A percentile compares a stretch with the other conserved stretches of the same genome.
Evolutionary conservation across 2,329 filamentous ascomycete species (phyloP).

Genomic region (Ramularia endophylla): DNA sequence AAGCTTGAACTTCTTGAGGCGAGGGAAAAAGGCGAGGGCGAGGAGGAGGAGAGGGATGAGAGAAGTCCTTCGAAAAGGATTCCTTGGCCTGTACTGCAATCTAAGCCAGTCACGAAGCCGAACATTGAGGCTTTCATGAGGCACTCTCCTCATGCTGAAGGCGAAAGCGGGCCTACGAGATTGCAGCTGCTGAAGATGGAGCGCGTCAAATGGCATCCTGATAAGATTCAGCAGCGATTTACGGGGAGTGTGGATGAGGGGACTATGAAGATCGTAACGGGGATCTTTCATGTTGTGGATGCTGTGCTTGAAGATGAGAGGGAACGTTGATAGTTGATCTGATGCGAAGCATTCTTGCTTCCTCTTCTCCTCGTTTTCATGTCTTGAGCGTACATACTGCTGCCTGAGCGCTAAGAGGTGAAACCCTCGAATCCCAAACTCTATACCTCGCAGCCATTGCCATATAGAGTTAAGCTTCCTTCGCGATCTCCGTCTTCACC

Average conservation of each 20-base stretch:
- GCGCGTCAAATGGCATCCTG: slow-evolving; percentile 91
- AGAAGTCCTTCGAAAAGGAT: slow-evolving; percentile 35
- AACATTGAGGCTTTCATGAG: slow-evolving; percentile 66
- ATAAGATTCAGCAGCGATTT: slow-evolving; percentile 91
- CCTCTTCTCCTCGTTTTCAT: too few species aligned
- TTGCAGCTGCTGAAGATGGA: slow-evolving; percentile 66
- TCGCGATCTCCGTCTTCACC: too few species aligned
- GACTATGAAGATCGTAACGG: slow-evolving; percentile 74
- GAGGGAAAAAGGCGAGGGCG: slow-evolving; percentile 3
- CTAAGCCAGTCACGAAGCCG: slow-evolving; percentile 51
- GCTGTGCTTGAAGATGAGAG: slow-evolving; percentile 28
- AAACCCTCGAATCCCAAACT: too few species aligned
- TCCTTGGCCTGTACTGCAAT: slow-evolving; percentile 69
- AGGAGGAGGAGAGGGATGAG: slow-evolving; percentile 6
- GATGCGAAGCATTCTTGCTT: too few species aligned
- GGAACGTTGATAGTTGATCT: slow-evolving; percentile 13
- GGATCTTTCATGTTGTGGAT: slow-evolving; percentile 88
- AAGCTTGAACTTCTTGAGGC: slow-evolving; percentile 21
- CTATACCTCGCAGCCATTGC: too few species aligned
- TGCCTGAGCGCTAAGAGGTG: too few species aligned
- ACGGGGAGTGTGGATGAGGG: slow-evolving; percentile 64
- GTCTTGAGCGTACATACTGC: too few species aligned
- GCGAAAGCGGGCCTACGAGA: slow-evolving; percentile 26
- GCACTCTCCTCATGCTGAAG: slow-evolving; percentile 37
- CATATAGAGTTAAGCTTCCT: too few species aligned